These are phyloP conservation scores for Polygonum aviculare DNA, from an alignment of 148 eudicot genomes.

Conservation along the genomic window DNA sequence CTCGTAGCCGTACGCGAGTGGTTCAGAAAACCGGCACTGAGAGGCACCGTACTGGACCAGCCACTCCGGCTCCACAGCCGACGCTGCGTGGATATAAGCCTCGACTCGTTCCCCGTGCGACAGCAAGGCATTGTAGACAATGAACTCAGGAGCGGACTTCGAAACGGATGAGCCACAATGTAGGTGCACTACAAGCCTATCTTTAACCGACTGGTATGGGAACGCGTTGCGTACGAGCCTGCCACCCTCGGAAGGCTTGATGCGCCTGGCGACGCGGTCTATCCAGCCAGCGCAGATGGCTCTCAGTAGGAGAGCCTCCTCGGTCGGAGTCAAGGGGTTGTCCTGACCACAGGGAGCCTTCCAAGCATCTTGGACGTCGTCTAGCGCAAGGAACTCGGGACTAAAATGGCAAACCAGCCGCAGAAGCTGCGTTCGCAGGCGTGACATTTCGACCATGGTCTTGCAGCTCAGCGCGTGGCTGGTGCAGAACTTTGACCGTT, in stretches of 20 bases:
- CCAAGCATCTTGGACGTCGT: slow-evolving; percentile 66
- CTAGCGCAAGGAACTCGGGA: slow-evolving; percentile 29
- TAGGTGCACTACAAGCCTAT: slow-evolving; percentile 42
- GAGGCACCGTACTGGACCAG: slow-evolving; percentile 56
- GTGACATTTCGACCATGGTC: slow-evolving; percentile 85
- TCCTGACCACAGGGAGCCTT: slow-evolving; percentile 30
- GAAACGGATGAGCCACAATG: slow-evolving; percentile 60
- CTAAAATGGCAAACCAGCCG: slow-evolving; percentile 44
- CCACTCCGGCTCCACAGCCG: slow-evolving; percentile 69
- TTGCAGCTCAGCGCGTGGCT: slow-evolving; percentile 43
- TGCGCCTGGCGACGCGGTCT: slow-evolving; percentile 74
- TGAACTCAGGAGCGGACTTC: slow-evolving; percentile 53
- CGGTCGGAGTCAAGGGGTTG: slow-evolving; percentile 36
- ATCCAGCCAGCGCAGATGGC: slow-evolving; percentile 97
- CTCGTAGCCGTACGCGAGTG: slow-evolving; percentile 51
- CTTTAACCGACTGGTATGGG: slow-evolving; percentile 61
- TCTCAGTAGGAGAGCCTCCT: slow-evolving; percentile 68
- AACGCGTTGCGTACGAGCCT: slow-evolving; percentile 36
- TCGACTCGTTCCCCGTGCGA: slow-evolving; percentile 29
- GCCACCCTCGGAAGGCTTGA: slow-evolving; percentile 35
- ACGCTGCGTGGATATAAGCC: slow-evolving; percentile 70
- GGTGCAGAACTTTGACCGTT: slow-evolving; percentile 41
- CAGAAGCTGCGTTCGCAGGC: slow-evolving; percentile 75
- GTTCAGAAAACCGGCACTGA: slow-evolving; percentile 53
- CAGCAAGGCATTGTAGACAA: slow-evolving; percentile 71